phyloP scores from a whole-genome alignment of 176 grass and related monocot genomes.

The Puccinellia tenuiflora region DNA sequence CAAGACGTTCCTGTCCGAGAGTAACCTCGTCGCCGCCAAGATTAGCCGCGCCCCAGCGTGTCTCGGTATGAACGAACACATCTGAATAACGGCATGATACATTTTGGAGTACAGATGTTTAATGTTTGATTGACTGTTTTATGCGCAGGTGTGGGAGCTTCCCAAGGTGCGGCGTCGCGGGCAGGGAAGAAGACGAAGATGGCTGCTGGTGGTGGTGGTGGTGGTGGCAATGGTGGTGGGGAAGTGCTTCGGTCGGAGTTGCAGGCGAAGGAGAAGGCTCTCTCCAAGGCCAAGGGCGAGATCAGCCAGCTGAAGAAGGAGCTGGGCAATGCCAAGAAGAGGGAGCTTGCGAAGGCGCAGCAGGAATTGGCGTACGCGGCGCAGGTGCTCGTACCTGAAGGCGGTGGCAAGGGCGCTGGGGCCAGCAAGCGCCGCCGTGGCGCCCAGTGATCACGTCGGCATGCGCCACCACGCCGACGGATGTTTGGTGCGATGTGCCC shows the following conservation, averaged over 20 bases:
- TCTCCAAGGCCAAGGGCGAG: constrained; percentile 15
- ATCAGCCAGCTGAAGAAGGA: constrained; percentile 20
- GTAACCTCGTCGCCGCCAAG: constrained; percentile 48
- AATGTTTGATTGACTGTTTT: neutral
- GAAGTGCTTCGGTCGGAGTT: constrained; percentile 10
- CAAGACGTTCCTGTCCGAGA: constrained; percentile 34
- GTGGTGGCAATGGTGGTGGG: neutral
- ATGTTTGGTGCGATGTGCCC: neutral
- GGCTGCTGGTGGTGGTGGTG: neutral
- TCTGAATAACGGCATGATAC: neutral
- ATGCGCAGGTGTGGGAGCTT: neutral
- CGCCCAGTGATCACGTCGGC: constrained; percentile 3
- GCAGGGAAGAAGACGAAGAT: constrained; percentile 21
- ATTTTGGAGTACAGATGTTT: neutral
- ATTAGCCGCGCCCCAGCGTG: constrained; percentile 19
- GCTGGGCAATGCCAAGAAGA: constrained; percentile 19
- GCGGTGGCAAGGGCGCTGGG: neutral
- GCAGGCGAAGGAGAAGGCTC: constrained; percentile 27
- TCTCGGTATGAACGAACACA: neutral
- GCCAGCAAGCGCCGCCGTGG: constrained; percentile 20
- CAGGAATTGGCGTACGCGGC: constrained; percentile 26
- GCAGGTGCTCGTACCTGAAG: constrained; percentile 27
- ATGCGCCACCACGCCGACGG: neutral
- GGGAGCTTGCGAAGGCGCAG: constrained; percentile 31
- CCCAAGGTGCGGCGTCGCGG: neutral